These are phyloP conservation scores for Cladosporium sp. DNA, from an alignment of 2,329 filamentous ascomycete genomes.

Conservation along the genomic window DNA sequence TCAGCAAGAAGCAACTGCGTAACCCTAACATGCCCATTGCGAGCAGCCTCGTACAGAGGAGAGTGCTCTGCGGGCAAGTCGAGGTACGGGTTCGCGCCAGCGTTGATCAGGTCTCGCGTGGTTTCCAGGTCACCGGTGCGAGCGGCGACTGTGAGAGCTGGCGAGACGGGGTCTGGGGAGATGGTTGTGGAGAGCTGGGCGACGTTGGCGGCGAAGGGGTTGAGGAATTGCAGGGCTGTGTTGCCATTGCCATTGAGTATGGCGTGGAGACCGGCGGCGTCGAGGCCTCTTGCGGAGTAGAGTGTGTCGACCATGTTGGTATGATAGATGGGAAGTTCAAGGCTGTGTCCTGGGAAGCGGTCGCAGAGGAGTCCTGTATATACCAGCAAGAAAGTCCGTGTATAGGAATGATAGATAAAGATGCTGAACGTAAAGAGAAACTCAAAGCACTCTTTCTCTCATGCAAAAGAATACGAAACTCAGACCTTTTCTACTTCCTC, in stretches of 20 bases:
- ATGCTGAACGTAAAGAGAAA: not conserved
- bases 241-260: not conserved
- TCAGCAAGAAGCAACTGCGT: constrained; percentile 15
- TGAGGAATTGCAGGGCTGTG: not conserved
- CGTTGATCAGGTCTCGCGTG: not conserved
- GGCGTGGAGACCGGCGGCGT: constrained; percentile 10
- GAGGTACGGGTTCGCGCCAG: constrained; percentile 7
- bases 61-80: constrained; percentile 11
- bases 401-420: not conserved
- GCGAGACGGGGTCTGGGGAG: not conserved
- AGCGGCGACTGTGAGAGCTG: constrained; percentile 14
- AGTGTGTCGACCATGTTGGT: constrained; percentile 2
- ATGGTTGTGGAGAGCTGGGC: not conserved
- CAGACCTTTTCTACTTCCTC: not conserved
- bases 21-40: constrained; percentile 1
- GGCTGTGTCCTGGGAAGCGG: not conserved
- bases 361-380: not conserved
- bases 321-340: not conserved
- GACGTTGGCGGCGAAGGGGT: constrained; percentile 6
- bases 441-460: not conserved
- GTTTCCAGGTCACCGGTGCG: not conserved
- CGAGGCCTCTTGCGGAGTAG: not conserved
- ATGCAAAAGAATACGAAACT: not conserved
- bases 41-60: constrained; percentile 11
- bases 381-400: not conserved